phyloP scores from a whole-genome alignment of 768 basidiomycete genomes.

The Russula compacta region DNA sequence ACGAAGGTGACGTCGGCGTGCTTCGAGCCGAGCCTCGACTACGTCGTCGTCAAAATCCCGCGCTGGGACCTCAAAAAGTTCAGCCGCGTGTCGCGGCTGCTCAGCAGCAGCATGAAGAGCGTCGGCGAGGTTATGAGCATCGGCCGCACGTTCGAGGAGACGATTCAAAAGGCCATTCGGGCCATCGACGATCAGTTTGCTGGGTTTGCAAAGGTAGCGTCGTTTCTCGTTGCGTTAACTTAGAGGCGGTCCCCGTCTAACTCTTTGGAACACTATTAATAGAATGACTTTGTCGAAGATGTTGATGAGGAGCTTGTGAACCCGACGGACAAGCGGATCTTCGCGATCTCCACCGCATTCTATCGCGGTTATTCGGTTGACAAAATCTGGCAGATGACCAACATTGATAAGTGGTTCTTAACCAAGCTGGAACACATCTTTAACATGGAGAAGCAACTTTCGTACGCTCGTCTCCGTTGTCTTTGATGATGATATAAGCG shows the following conservation, averaged over 20 bases:
- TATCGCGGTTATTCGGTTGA: slow-evolving; percentile 89
- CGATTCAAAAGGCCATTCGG: slow-evolving; percentile 95
- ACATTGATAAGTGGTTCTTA: slow-evolving; percentile 98
- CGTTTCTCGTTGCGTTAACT: background rate
- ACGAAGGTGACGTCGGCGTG: slow-evolving; percentile 95
- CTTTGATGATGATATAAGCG: background rate
- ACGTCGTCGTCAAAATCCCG: slow-evolving; percentile 96
- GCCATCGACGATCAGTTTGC: slow-evolving; percentile 93
- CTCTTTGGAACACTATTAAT: background rate
- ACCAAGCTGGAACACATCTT: slow-evolving; percentile 78
- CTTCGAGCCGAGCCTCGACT: slow-evolving; percentile 97
- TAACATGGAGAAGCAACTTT: slow-evolving; percentile 67
- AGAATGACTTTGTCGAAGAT: slow-evolving; percentile 84
- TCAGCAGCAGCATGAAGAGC: slow-evolving; percentile 97
- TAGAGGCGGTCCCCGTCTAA: background rate
- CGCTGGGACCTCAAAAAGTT: slow-evolving; percentile 99
- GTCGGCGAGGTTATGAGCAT: slow-evolving; percentile 99
- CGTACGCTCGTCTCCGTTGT: slow-evolving; percentile 39
- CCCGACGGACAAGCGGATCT: slow-evolving; percentile 95
- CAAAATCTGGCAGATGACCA: slow-evolving; percentile 96
- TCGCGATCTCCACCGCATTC: slow-evolving; percentile 92
- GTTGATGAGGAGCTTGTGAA: slow-evolving; percentile 90
- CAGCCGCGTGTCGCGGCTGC: slow-evolving; percentile 77
- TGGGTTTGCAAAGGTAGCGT: slow-evolving; percentile 77
- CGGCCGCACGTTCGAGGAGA: slow-evolving; percentile 96